A percentile compares a stretch with the other conserved stretches of the same genome.
Conservation (phyloP, 2,329 filamentous ascomycete genomes). For the Pseudovirgaria hyperparasitica region DNA sequence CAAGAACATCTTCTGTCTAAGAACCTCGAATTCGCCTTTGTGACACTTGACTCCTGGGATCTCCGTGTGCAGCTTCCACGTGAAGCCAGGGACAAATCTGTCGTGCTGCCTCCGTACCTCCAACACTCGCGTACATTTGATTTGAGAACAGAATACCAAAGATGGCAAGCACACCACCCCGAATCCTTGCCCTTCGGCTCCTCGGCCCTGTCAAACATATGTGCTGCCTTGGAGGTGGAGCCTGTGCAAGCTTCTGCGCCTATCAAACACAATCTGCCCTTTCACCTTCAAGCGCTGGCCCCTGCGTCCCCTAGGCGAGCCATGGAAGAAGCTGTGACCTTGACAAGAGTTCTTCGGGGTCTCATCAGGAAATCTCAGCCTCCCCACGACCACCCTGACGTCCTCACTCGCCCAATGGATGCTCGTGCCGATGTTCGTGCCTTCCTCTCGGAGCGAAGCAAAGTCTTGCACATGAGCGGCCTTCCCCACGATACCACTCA, state of each 20-base stretch:
- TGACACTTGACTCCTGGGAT: slow-evolving; percentile 97
- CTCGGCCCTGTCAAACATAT: slow-evolving; percentile 92
- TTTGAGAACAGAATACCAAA: slow-evolving; percentile 90
- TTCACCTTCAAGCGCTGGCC: slow-evolving; percentile 90
- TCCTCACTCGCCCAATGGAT: slow-evolving; percentile 90
- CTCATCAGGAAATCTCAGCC: slow-evolving; percentile 95
- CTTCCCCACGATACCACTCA: slow-evolving; percentile 96
- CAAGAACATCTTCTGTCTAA: slow-evolving; percentile 82
- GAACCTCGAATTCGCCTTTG: slow-evolving; percentile 94
- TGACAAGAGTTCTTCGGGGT: slow-evolving; percentile 82
- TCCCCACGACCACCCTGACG: slow-evolving; percentile 83
- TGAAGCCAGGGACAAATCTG: slow-evolving; percentile 95
- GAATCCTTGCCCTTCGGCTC: slow-evolving; percentile 95
- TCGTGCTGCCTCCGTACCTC: slow-evolving; percentile 89
- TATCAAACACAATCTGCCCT: slow-evolving; percentile 97
- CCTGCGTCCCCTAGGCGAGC: slow-evolving; percentile 90
- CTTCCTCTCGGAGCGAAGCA: slow-evolving; percentile 91
- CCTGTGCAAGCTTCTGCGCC: slow-evolving; percentile 94
- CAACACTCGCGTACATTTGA: slow-evolving; percentile 98
- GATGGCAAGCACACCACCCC: slow-evolving; percentile 96
- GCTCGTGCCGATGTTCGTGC: slow-evolving; percentile 91
- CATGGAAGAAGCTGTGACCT: slow-evolving; percentile 93
- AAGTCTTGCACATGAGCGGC: slow-evolving; percentile 95
- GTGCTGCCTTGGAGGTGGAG: slow-evolving; percentile 93
- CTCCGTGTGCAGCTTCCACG: slow-evolving; percentile 93